Evolutionary conservation across 2,329 filamentous ascomycete genomes (phyloP).

Genomic region (Colletotrichum navitas): DNA sequence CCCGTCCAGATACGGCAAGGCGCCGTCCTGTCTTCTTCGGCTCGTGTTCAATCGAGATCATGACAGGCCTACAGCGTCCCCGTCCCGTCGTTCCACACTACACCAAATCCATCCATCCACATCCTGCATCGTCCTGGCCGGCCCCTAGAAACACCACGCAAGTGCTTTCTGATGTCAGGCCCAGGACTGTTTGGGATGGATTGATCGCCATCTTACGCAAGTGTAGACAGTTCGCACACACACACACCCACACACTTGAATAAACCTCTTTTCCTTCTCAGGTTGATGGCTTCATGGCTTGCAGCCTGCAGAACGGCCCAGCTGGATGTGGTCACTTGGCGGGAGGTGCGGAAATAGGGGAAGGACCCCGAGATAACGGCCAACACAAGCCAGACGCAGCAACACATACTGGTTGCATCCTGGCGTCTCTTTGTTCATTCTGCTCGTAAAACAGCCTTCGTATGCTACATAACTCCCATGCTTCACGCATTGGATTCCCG

Average conservation of each 20-base stretch:
- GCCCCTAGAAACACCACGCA: conserved; percentile 30
- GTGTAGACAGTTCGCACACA: conserved; percentile 29
- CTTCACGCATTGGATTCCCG: neutral
- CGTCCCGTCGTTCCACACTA: conserved; percentile 25
- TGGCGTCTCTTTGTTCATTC: neutral
- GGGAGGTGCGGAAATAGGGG: conserved; percentile 12
- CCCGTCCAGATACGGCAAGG: conserved; percentile 26
- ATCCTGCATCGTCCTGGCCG: conserved; percentile 30
- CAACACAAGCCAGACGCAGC: conserved; percentile 32
- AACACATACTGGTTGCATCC: conserved; percentile 9
- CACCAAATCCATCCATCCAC: conserved; percentile 26
- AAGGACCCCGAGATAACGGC: conserved; percentile 32
- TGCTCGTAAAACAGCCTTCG: neutral
- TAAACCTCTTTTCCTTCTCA: neutral
- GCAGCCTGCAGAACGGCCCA: conserved; percentile 36
- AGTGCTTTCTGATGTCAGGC: conserved; percentile 40
- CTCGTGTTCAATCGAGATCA: conserved; percentile 41
- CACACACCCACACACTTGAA: neutral
- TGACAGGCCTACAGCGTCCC: conserved; percentile 7
- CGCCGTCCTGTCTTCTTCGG: conserved; percentile 14
- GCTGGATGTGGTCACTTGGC: conserved; percentile 23
- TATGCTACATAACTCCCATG: conserved; percentile 18
- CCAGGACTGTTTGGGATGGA: conserved; percentile 30
- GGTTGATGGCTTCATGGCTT: conserved; percentile 38
- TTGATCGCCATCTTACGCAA: conserved; percentile 33